Base-by-base conservation (phyloP, 345 rosid genomes). In the Angophora floribunda region DNA sequence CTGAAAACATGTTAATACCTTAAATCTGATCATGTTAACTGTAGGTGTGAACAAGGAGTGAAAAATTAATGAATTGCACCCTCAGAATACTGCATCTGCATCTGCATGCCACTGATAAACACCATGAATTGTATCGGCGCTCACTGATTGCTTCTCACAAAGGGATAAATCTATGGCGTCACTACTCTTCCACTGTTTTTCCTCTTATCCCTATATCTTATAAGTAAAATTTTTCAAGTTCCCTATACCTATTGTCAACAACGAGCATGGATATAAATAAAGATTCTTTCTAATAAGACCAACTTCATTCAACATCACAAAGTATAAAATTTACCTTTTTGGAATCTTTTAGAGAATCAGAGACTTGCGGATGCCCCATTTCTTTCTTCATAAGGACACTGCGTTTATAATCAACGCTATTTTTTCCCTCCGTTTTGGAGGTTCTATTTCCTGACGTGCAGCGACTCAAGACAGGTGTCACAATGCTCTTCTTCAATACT, bases 301-400 rank as follows among this genome's bases (percentile, higher is more conserved):
- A 59, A 21, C 49, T 82, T 61, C 78, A 61, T 26, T 21, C 32
- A n/a, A 32, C 2, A 32, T 57, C 26, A 45, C 53, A 53, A 8
- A 61, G 51, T 7, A 28, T 61, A 19, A 9, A 88, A 44, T 85
- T 67, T 96, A 96, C 99, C 99, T 94, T 92, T 65, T 87, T 91
- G 53, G 87, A 84, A 84, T 92, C 88, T 70, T 89, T 91, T 41
- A 55, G 41, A 85, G 87, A 75, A 92, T 85, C 52, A 28, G 87
- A 10, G 52, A 57, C 85, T 86, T 88, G 89, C 79, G 87, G 89
- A 87, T 89, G 85, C 36, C 91, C 24, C 47, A 22, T 52, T 88
- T 94, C 94, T 94, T 95, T 96, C 91, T 90, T 91, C 89, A 90
- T 88, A 86, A 49, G 13, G 32, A 75, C 85, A 65, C 86, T 63